Evolutionary conservation across 441 rosid species (phyloP), one percentile per base, ranked within the genome.

Genomic region (Euphorbia corollata): DNA sequence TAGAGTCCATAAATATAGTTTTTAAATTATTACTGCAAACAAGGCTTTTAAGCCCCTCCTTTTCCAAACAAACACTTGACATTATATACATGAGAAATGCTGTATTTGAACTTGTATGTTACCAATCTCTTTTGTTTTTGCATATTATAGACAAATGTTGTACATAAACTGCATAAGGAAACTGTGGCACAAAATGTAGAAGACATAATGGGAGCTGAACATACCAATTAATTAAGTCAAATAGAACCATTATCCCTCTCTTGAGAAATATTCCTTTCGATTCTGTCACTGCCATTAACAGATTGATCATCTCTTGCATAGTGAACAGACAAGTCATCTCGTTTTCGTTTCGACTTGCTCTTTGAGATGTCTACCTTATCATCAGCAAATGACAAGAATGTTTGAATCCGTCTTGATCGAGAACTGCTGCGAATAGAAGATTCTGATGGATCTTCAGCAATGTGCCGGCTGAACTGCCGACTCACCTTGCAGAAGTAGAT

Each of bases 331-430:
- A 80, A 64, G 39, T 60, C 79, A 8, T 78, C 76, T 16, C 90
- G 79, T 78, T 93, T 86, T 57, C 98, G 82, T 69, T 90, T 90
- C 0, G 74, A 71, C 59, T 67, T 81, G 67, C 76, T 79, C 73
- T 71, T 80, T 23, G 80, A 50, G 32, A 70, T 71, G 5, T 80
- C 86, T 10, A 48, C 85, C 69, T 82, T 88, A 47, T 79, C 85
- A 71, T 90, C 97, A 27, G 63, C 77, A 43, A 83, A 87, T 23
- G 92, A 79, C 20, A 87, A 55, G 76, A 91, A 93, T 7, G 84
- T 82, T 62, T 78, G 91, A 6, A 90, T 72, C 24, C 84, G 85
- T 8, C 59, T 74, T 12, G 85, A 73, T 41, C 74, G 81, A 36
- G 86, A 85, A 68, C 79, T 55, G 47, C 65, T 53, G 18, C 19